phyloP scores from a whole-genome alignment of 225 moss, liverwort and hornwort genomes.

The Sphagnum contortum region DNA sequence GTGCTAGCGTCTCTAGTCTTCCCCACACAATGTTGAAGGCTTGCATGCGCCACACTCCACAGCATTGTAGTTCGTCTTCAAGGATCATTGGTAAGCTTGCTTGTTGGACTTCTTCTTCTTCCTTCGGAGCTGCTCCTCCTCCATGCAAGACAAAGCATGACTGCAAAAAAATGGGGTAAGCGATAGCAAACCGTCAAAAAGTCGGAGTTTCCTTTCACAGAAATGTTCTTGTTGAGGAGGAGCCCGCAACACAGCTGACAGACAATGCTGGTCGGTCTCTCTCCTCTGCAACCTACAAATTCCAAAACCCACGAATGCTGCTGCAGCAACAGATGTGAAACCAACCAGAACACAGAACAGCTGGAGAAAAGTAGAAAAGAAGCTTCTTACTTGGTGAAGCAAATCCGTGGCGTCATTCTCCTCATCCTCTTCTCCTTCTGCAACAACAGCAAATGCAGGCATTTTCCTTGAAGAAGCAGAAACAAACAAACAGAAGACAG shows the following conservation, averaged over 20 bases:
- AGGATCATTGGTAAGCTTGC: constrained; percentile 20
- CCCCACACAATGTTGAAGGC: constrained; percentile 73
- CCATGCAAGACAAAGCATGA: constrained; percentile 59
- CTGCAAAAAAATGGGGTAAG: constrained; percentile 11
- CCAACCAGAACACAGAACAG: neutral
- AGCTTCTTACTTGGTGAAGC: neutral
- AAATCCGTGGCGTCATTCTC: neutral
- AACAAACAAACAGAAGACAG: neutral
- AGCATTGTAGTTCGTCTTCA: constrained; percentile 40
- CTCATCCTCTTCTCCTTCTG: constrained; percentile 7
- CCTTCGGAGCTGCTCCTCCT: constrained; percentile 5
- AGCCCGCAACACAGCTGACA: no score
- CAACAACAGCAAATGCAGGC: constrained; percentile 3
- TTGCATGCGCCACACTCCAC: constrained; percentile 45
- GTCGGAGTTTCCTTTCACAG: no score
- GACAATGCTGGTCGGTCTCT: no score
- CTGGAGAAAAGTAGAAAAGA: neutral
- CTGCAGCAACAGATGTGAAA: no score
- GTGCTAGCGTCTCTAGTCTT: constrained; percentile 55
- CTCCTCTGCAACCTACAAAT: no score
- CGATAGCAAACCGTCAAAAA: no score
- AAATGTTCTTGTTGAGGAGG: no score
- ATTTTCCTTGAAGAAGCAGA: neutral
- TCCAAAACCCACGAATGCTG: no score
- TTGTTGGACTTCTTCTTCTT: constrained; percentile 6